phyloP scores from a whole-genome alignment of 1,284 basidiomycete genomes.

The Malassezia nana region DNA sequence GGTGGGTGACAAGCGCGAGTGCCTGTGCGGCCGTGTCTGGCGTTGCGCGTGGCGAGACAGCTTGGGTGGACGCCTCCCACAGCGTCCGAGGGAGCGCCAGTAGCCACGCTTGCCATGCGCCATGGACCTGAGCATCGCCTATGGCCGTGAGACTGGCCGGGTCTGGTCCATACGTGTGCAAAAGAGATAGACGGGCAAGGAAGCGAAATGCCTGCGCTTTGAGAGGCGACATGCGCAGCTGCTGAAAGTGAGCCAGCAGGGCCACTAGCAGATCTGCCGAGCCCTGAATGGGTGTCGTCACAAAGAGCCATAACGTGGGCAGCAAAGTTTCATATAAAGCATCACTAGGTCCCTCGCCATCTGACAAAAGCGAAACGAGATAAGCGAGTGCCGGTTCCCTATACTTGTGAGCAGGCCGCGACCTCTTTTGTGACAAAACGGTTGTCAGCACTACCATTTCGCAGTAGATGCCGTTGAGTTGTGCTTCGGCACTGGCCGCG shows the following conservation, averaged over 20 bases:
- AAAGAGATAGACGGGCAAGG: slow-evolving; percentile 10
- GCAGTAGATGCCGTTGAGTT: slow-evolving; percentile 11
- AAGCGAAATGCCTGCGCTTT: slow-evolving; percentile 11
- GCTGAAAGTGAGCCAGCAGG: not conserved
- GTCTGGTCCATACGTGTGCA: slow-evolving; percentile 7
- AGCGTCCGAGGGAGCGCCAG: slow-evolving; percentile 13
- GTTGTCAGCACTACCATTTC: slow-evolving; percentile 9
- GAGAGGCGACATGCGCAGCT: not conserved
- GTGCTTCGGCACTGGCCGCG: not conserved
- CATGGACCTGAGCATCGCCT: not conserved
- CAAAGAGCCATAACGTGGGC: slow-evolving; percentile 16
- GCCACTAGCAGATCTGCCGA: not conserved
- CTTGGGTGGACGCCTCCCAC: slow-evolving; percentile 7
- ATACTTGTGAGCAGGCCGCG: not conserved
- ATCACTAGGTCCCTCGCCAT: not conserved
- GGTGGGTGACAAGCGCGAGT: not conserved
- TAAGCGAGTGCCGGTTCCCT: slow-evolving; percentile 1
- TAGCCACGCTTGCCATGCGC: slow-evolving; percentile 9
- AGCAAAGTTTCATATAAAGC: slow-evolving; percentile 5
- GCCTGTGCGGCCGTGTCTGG: not conserved
- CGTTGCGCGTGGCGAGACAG: not conserved
- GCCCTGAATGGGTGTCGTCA: not conserved
- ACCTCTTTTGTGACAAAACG: not conserved
- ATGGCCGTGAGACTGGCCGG: not conserved
- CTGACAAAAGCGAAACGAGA: not conserved